Conservation (phyloP, 495 filamentous ascomycete species). For the Penicillium paradoxum region DNA sequence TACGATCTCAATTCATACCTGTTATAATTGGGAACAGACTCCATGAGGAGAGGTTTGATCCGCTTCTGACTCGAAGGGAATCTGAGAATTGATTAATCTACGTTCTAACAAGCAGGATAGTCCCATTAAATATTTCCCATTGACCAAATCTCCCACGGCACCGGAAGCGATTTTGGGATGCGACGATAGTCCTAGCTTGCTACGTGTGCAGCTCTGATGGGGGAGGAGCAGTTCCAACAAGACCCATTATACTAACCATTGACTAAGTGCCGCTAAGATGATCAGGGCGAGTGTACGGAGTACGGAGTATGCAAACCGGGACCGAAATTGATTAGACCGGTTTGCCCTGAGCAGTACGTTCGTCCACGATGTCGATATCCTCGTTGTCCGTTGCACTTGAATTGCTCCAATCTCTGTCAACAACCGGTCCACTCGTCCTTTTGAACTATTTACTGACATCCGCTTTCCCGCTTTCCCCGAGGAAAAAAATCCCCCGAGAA, state of each 20-base stretch:
- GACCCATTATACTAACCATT: not conserved
- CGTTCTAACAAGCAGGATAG: not conserved
- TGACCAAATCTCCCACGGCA: slow-evolving; percentile 2
- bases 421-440: too few relatives aligned
- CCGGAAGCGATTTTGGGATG: slow-evolving; percentile 22
- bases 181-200: slow-evolving; percentile 17
- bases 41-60: slow-evolving; percentile 24
- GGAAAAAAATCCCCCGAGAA: not conserved
- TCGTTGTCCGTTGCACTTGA: not conserved
- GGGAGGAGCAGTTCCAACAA: not conserved
- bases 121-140: slow-evolving; percentile 11
- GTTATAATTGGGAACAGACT: slow-evolving; percentile 26
- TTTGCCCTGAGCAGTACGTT: not conserved
- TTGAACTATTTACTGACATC: not conserved
- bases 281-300: not conserved
- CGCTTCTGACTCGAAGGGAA: not conserved
- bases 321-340: not conserved
- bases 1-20: slow-evolving; percentile 25
- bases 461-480: not conserved
- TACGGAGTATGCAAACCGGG: not conserved
- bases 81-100: not conserved
- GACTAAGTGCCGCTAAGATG: not conserved
- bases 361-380: not conserved
- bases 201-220: slow-evolving; percentile 36
- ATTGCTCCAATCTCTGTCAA: not conserved